Conservation (phyloP, 2,329 filamentous ascomycete species). For the Leptoxyphium fumago region DNA sequence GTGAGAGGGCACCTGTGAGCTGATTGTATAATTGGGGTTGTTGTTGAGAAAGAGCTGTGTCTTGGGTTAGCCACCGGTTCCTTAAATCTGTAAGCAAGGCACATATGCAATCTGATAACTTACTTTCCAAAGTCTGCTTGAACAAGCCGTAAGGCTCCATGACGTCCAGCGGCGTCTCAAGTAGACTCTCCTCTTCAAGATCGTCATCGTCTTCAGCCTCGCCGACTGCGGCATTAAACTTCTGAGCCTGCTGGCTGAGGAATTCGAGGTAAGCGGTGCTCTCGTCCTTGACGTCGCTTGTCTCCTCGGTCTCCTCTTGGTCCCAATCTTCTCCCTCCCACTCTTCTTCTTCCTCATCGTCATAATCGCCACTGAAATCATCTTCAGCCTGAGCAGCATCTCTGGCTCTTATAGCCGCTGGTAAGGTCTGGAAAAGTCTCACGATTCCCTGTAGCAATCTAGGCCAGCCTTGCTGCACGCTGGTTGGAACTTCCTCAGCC, state of each 20-base stretch:
- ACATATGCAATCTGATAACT: constrained; percentile 25
- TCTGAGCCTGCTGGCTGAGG: constrained; percentile 59
- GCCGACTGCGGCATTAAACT: constrained; percentile 36
- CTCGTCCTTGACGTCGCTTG: constrained; percentile 64
- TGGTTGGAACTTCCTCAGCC: constrained; percentile 72
- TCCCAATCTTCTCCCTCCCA: constrained; percentile 66
- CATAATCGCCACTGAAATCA: constrained; percentile 59
- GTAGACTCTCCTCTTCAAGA: constrained; percentile 77
- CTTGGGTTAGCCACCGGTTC: not conserved
- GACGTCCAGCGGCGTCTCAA: constrained; percentile 90
- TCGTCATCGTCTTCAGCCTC: constrained; percentile 68
- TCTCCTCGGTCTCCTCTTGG: constrained; percentile 48
- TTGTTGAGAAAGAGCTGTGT: constrained; percentile 67
- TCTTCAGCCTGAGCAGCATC: constrained; percentile 79
- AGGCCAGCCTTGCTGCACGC: constrained; percentile 90
- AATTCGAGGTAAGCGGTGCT: constrained; percentile 92
- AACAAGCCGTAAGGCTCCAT: constrained; percentile 89
- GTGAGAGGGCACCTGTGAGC: constrained; percentile 61
- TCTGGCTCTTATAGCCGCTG: constrained; percentile 74
- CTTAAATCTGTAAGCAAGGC: not conserved
- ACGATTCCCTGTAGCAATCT: constrained; percentile 79
- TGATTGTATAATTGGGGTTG: constrained; percentile 78
- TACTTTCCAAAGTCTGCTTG: constrained; percentile 68
- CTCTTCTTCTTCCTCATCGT: constrained; percentile 53
- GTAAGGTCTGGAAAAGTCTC: constrained; percentile 79